Evolutionary conservation across 129 eudicot genomes (phyloP).

Genomic region (Artemisia annua): DNA sequence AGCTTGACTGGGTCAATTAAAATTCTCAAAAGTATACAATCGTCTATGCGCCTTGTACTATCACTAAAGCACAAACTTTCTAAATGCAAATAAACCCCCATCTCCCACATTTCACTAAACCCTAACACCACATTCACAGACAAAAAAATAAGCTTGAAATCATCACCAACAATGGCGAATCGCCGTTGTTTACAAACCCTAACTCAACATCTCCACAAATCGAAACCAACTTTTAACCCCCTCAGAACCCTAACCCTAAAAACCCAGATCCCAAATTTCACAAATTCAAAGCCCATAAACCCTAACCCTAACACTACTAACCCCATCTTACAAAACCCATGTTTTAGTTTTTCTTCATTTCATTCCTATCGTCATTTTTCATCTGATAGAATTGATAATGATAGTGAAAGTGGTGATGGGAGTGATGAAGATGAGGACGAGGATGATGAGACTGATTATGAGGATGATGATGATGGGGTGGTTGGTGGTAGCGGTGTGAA

Average conservation of each 20-base stretch:
- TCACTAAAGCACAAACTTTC: too few species aligned
- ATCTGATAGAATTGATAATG: slow-evolving; percentile 32
- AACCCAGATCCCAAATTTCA: slow-evolving; percentile 29
- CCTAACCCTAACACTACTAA: slow-evolving; percentile 12
- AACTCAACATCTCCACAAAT: slow-evolving; percentile 36
- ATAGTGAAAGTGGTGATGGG: slow-evolving; percentile 37
- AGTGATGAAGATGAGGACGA: slow-evolving; percentile 32
- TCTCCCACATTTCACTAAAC: background rate
- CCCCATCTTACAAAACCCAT: slow-evolving; percentile 3
- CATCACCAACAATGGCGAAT: slow-evolving; percentile 56
- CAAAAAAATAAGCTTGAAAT: slow-evolving; percentile 12
- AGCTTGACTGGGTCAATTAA: too few species aligned
- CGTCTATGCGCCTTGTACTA: too few species aligned
- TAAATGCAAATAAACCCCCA: too few species aligned
- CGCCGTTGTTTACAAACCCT: slow-evolving; percentile 53
- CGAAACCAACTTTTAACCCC: slow-evolving; percentile 31
- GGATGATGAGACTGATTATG: slow-evolving; percentile 28
- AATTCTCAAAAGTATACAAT: too few species aligned
- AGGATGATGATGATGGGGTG: slow-evolving; percentile 42
- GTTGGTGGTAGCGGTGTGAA: slow-evolving; percentile 11
- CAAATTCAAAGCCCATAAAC: slow-evolving; percentile 12
- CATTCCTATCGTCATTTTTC: slow-evolving; percentile 44
- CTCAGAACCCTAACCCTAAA: slow-evolving; percentile 34
- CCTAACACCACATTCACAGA: slow-evolving; percentile 12
- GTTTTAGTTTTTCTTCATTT: slow-evolving; percentile 13